A percentile compares a stretch with the other conserved stretches of the same genome.
Conservation (phyloP, 352 stramenopile genomes). For the Pythium oligandrum region DNA sequence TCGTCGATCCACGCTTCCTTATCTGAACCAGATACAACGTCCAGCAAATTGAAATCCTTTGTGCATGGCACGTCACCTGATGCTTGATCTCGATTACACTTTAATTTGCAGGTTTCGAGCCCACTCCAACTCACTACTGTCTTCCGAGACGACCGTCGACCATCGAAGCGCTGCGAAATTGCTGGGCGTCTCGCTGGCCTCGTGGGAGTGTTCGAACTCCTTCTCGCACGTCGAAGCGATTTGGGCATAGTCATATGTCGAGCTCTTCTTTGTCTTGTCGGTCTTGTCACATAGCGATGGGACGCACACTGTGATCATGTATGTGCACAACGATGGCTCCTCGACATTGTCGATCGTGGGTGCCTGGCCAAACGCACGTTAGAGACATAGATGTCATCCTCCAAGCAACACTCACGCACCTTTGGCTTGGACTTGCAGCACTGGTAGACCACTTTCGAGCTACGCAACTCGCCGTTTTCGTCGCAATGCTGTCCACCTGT, state of each 20-base stretch:
- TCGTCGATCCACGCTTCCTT: slow-evolving; percentile 67
- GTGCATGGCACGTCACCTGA: background rate
- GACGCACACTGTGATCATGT: slow-evolving; percentile 78
- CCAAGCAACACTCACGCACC: slow-evolving; percentile 4
- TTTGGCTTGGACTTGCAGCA: slow-evolving; percentile 69
- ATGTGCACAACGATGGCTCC: slow-evolving; percentile 78
- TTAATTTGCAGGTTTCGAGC: slow-evolving; percentile 63
- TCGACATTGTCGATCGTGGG: slow-evolving; percentile 68
- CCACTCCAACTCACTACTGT: slow-evolving; percentile 85
- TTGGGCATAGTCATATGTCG: slow-evolving; percentile 25
- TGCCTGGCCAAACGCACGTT: slow-evolving; percentile 7
- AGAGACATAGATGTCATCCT: background rate
- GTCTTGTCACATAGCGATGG: slow-evolving; percentile 54
- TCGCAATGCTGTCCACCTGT: slow-evolving; percentile 75
- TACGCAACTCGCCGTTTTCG: slow-evolving; percentile 73
- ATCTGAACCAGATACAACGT: slow-evolving; percentile 34
- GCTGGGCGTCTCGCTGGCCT: slow-evolving; percentile 23
- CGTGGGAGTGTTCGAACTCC: slow-evolving; percentile 34
- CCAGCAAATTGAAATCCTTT: slow-evolving; percentile 2
- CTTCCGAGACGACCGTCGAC: slow-evolving; percentile 75
- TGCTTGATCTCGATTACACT: slow-evolving; percentile 16
- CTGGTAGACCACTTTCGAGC: slow-evolving; percentile 66
- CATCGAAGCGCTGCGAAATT: slow-evolving; percentile 71
- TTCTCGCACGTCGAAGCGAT: slow-evolving; percentile 45
- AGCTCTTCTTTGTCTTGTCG: slow-evolving; percentile 15